Conservation (phyloP, 179 eudicot genomes). For the Amaranthus tricolor region DNA sequence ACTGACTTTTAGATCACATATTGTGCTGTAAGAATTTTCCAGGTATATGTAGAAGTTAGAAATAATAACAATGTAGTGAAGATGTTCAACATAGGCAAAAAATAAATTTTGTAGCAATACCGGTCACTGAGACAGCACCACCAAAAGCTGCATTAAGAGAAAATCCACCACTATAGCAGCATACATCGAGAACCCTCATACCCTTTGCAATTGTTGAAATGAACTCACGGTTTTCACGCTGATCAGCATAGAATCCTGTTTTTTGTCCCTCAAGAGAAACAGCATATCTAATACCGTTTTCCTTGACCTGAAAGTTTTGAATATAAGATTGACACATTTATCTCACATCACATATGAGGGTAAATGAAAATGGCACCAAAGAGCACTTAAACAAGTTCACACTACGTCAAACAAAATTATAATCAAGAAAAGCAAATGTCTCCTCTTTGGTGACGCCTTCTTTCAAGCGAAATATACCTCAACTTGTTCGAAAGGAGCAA, state of each 20-base stretch:
- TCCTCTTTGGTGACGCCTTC: background rate
- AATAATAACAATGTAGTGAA: background rate
- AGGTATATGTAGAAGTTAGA: background rate
- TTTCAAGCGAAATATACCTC: slow-evolving; percentile 43
- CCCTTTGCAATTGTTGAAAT: slow-evolving; percentile 67
- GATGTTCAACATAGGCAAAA: slow-evolving; percentile 3
- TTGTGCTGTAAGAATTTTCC: background rate
- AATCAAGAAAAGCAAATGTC: background rate
- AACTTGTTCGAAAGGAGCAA: slow-evolving; percentile 37
- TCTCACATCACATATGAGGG: background rate
- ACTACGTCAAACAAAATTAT: background rate
- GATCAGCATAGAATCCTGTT: slow-evolving; percentile 97
- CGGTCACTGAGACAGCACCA: slow-evolving; percentile 75
- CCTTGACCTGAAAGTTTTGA: slow-evolving; percentile 52
- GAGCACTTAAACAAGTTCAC: background rate
- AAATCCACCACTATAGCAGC: slow-evolving; percentile 95
- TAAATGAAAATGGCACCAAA: background rate
- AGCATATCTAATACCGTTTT: slow-evolving; percentile 61
- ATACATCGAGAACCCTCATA: slow-evolving; percentile 75
- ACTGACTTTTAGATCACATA: background rate
- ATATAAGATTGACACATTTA: background rate
- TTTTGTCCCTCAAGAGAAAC: slow-evolving; percentile 88
- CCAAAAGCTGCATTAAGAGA: slow-evolving; percentile 76
- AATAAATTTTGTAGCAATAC: slow-evolving; percentile 33
- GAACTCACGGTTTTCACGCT: slow-evolving; percentile 86